Evolutionary conservation across 257 asterid genomes (phyloP).

Genomic region (Lithospermum erythrorhizon): DNA sequence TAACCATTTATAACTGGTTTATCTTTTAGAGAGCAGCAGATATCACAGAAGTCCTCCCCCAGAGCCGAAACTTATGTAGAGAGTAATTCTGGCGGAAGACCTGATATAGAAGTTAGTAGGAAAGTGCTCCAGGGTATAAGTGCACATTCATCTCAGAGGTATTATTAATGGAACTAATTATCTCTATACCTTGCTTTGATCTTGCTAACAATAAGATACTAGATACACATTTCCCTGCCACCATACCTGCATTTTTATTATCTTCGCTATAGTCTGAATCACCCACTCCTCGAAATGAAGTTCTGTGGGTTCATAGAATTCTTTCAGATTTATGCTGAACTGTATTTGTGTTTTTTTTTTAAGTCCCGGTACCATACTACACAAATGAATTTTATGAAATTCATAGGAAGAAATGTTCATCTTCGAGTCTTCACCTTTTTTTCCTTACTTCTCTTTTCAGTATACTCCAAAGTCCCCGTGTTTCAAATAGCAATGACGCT

Average conservation of each 20-base stretch:
- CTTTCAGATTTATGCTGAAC: too few species aligned
- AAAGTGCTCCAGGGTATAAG: constrained; percentile 36
- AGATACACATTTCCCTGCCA: background rate
- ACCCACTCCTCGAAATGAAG: background rate
- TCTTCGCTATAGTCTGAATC: background rate
- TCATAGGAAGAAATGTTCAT: background rate
- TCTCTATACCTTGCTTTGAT: background rate
- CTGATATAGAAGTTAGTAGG: constrained; percentile 33
- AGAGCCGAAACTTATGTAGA: constrained; percentile 35
- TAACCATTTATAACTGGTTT: background rate
- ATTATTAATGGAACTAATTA: background rate
- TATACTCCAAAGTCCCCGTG: constrained; percentile 32
- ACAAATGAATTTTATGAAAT: too few species aligned
- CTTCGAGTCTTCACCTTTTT: background rate
- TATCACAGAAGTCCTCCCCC: constrained; percentile 15
- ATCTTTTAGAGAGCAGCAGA: constrained; percentile 37
- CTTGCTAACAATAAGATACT: background rate
- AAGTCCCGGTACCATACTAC: too few species aligned
- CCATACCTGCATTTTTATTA: background rate
- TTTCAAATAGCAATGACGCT: constrained; percentile 27
- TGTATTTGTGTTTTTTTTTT: too few species aligned
- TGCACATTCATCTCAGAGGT: constrained; percentile 37
- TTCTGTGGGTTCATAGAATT: background rate
- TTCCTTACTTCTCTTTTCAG: constrained; percentile 19
- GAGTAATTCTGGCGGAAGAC: constrained; percentile 30